Base-by-base conservation (phyloP, 805 yeast species). In the Candida silvatica region DNA sequence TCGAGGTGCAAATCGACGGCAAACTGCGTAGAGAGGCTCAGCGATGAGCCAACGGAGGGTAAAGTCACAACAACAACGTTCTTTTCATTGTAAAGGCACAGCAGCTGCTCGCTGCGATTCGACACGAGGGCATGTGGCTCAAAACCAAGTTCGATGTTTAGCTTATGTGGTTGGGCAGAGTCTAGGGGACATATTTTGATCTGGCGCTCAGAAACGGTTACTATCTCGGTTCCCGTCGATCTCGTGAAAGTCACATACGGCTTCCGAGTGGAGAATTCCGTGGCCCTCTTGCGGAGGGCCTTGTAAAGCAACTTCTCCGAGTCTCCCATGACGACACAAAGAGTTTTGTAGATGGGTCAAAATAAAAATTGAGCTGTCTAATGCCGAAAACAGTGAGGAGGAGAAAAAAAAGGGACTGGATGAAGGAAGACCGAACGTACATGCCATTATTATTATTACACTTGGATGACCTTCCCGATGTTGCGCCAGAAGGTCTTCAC, bases 221-320 rank as follows among this genome's bases (percentile, higher is more conserved):
- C 36, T 8, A 54, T 34, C 37, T 56, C 60, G 6, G 38, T 37
- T 3, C 60, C 61, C 19, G 35, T 43, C 7, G 27, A 35, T 27
- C 55, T 40, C 1, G 60, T 51, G 6, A 41, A 37, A 5, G 57
- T 47, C 15, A 54, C 12, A 17, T 48, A 51, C 3, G 38, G 37
- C 2, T 29, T 34, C 8, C 27, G 16, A 0, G 51, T 31, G 2
- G 47, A 29, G 30, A 50, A 49, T 3, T 41, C 43, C 5, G 27
- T 23, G 14, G 37, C 32, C 7, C 39, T 34, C 16, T 40, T 35
- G 12, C 34, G 25, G 7, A 42, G 20, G 24, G 36, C 37, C 20
- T 40, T 35, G 18, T 36, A 32, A 11, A 38, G 19, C 14, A n/a
- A n/a, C n/a, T n/a, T n/a, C n/a, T n/a, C n/a, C n/a, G n/a, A n/a